A percentile compares a stretch with the other conserved stretches of the same genome.
Evolutionary conservation across 176 grass and related monocot species (phyloP).

Genomic region (Eragrostis curvula): DNA sequence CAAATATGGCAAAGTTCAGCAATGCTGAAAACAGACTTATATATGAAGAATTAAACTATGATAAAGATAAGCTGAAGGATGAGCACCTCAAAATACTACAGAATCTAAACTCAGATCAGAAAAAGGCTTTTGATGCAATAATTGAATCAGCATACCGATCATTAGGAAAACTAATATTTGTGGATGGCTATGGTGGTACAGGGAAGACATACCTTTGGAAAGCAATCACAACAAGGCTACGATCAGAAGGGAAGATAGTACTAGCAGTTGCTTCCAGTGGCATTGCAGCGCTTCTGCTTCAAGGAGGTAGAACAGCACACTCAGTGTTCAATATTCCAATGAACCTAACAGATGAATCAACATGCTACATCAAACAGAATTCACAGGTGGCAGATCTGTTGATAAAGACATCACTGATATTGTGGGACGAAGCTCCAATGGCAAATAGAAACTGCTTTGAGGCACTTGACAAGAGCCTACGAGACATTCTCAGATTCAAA

Average conservation of each 20-base stretch:
- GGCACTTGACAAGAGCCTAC: constrained; percentile 21
- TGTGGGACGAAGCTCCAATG: constrained; percentile 31
- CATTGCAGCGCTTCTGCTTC: constrained; percentile 14
- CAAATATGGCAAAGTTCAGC: not conserved
- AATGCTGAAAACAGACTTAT: not conserved
- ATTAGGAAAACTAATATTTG: constrained; percentile 28
- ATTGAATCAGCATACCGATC: not conserved
- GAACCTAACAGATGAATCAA: constrained; percentile 10
- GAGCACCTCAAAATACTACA: not conserved
- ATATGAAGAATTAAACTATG: not conserved
- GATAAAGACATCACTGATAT: constrained; percentile 17
- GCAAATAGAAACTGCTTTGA: constrained; percentile 15
- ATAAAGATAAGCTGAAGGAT: constrained; percentile 10
- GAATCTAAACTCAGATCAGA: constrained; percentile 12
- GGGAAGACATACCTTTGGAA: constrained; percentile 3
- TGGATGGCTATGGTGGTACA: constrained; percentile 26
- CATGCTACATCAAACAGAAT: constrained; percentile 33
- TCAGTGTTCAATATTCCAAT: constrained; percentile 33
- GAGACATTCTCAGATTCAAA: constrained; percentile 4
- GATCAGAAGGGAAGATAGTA: constrained; percentile 18
- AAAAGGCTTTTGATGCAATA: constrained; percentile 10
- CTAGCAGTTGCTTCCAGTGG: constrained; percentile 18
- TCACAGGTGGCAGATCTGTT: not conserved
- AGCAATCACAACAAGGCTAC: constrained; percentile 11
- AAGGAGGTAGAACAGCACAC: constrained; percentile 17